Conservation (phyloP, 2,329 filamentous ascomycete genomes). For the Ceratocystis albifundus region DNA sequence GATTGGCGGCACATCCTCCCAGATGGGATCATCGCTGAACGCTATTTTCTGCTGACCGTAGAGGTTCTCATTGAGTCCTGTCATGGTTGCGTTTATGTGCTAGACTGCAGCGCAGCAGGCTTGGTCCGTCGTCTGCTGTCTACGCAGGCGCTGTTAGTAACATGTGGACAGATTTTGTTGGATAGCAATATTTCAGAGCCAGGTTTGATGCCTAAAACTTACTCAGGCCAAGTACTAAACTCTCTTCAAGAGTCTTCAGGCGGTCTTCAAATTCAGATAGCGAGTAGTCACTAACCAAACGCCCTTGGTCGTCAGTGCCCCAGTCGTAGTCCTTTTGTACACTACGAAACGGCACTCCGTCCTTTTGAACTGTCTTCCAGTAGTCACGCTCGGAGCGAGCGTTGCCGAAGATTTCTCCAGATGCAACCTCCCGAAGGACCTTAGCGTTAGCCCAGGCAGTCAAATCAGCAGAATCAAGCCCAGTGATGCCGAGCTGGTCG, state of each 20-base stretch:
- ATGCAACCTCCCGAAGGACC: conserved; percentile 35
- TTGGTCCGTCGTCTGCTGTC: conserved; percentile 11
- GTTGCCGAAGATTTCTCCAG: conserved; percentile 30
- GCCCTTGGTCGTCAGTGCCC: conserved; percentile 42
- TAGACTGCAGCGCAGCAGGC: background rate
- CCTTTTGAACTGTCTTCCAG: conserved; percentile 46
- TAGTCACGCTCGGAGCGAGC: conserved; percentile 45
- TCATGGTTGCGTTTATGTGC: conserved; percentile 37
- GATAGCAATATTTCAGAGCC: background rate
- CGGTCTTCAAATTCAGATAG: conserved; percentile 37
- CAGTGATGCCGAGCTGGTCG: conserved; percentile 36
- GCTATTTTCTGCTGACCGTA: conserved; percentile 40
- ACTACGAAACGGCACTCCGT: conserved; percentile 39
- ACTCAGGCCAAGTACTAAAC: conserved; percentile 34
- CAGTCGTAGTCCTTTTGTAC: conserved; percentile 32
- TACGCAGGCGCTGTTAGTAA: background rate
- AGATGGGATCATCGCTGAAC: conserved; percentile 53
- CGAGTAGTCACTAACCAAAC: conserved; percentile 39
- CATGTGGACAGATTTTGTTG: too few species aligned
- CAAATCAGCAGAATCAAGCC: conserved; percentile 38
- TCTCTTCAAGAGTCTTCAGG: conserved; percentile 33
- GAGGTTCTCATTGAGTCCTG: conserved; percentile 39
- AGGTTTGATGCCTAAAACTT: conserved; percentile 24
- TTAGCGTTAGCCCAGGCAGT: conserved; percentile 39
- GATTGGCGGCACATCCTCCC: conserved; percentile 76